phyloP scores from a whole-genome alignment of 2,329 filamentous ascomycete genomes.

The Claviceps sp. region DNA sequence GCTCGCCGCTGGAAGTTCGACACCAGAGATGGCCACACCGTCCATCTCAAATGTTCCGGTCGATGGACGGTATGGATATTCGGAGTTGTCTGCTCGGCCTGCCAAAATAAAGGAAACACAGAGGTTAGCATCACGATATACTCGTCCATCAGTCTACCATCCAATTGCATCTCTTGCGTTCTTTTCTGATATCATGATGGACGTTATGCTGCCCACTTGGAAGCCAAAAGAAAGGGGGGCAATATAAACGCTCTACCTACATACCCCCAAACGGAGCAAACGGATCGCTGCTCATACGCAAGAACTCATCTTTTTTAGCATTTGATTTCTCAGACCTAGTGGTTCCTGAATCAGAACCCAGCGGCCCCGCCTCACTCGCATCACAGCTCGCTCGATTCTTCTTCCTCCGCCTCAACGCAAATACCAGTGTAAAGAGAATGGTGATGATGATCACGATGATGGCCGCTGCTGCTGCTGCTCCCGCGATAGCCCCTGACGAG shows the following conservation, averaged over 20 bases:
- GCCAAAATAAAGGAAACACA: neutral
- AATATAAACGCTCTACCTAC: slow-evolving; percentile 5
- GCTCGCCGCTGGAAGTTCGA: slow-evolving; percentile 20
- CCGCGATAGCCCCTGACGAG: slow-evolving; percentile 20
- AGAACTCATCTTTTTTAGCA: slow-evolving; percentile 12
- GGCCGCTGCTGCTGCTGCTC: slow-evolving; percentile 17
- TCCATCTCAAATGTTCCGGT: slow-evolving; percentile 26
- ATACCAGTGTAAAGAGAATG: slow-evolving; percentile 12
- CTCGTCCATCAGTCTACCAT: neutral
- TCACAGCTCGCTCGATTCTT: slow-evolving; percentile 3
- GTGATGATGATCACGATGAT: slow-evolving; percentile 13
- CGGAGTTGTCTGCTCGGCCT: slow-evolving; percentile 21
- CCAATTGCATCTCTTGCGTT: neutral
- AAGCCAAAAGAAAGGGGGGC: no score
- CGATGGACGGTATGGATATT: slow-evolving; percentile 14
- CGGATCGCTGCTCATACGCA: slow-evolving; percentile 15
- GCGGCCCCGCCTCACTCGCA: slow-evolving; percentile 6
- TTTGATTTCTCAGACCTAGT: slow-evolving; percentile 1
- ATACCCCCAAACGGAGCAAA: slow-evolving; percentile 33
- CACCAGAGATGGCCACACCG: slow-evolving; percentile 16
- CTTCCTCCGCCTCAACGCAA: slow-evolving; percentile 10
- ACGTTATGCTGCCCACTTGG: no score
- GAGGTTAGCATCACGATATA: neutral
- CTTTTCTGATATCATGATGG: no score
- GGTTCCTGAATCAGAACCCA: neutral